These are phyloP conservation scores for Draba incana DNA, from an alignment of 345 rosid genomes.

Conservation along the genomic window DNA sequence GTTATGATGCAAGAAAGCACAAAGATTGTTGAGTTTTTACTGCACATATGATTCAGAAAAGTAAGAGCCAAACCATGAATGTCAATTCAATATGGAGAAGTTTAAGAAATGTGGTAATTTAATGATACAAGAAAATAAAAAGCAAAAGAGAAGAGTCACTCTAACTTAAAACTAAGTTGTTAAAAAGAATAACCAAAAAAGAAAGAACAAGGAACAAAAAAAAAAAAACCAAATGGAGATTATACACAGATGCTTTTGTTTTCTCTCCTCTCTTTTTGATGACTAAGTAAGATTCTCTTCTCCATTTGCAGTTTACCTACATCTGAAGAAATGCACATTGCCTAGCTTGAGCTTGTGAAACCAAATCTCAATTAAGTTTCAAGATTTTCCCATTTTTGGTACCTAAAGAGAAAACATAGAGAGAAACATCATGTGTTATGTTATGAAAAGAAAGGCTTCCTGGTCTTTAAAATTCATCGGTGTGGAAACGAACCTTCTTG, in stretches of 20 bases:
- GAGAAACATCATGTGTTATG: not conserved
- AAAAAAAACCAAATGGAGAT: conserved; percentile 32
- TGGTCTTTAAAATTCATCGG: not conserved
- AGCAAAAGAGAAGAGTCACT: conserved; percentile 27
- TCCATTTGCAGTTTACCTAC: conserved; percentile 22
- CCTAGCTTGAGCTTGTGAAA: conserved; percentile 33
- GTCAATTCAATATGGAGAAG: conserved; percentile 21
- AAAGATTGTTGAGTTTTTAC: not conserved
- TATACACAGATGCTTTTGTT: conserved; percentile 36
- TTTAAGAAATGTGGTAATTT: conserved; percentile 27
- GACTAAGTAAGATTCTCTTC: conserved; percentile 9
- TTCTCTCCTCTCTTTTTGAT: conserved; percentile 5
- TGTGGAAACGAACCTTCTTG: conserved; percentile 63
- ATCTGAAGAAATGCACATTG: conserved; percentile 29
- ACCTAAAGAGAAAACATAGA: conserved; percentile 28
- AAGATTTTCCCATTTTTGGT: conserved; percentile 40
- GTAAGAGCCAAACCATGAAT: conserved; percentile 21
- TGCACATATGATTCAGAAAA: not conserved
- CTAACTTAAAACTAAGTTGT: conserved; percentile 36
- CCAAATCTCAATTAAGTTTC: conserved; percentile 19
- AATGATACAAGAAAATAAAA: conserved; percentile 24
- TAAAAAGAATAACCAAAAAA: conserved; percentile 20
- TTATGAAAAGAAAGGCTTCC: conserved; percentile 1
- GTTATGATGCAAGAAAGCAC: not conserved
- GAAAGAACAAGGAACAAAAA: not conserved